phyloP scores from a whole-genome alignment of 345 rosid species.

The Linum tenue region DNA sequence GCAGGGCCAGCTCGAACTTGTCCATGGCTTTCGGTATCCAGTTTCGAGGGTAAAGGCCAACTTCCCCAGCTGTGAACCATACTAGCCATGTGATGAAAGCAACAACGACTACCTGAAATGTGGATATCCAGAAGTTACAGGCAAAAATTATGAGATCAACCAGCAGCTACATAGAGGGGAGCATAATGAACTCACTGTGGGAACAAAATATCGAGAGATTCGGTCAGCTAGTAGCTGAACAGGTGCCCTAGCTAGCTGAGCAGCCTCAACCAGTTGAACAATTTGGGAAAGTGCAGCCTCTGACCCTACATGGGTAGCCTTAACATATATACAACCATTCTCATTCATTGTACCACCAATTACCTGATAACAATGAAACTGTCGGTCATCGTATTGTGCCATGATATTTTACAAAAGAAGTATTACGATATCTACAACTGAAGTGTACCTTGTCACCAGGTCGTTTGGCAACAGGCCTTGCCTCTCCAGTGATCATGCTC shows the following conservation, averaged over 20 bases:
- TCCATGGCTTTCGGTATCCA: conserved; percentile 61
- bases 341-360: conserved; percentile 66
- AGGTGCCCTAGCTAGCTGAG: conserved; percentile 70
- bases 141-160: neutral
- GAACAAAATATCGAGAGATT: conserved; percentile 60
- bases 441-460: conserved; percentile 50
- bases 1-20: conserved; percentile 58
- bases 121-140: neutral
- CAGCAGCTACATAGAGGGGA: neutral
- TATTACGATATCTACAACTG: conserved; percentile 6
- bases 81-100: conserved; percentile 56
- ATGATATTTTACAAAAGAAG: neutral
- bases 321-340: conserved; percentile 52
- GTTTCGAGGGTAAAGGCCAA: conserved; percentile 39
- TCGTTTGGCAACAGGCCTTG: conserved; percentile 47
- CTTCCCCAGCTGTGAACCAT: conserved; percentile 52
- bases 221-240: conserved; percentile 66
- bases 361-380: conserved; percentile 30
- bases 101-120: conserved; percentile 40
- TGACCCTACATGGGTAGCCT: conserved; percentile 62
- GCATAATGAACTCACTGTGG: conserved; percentile 32
- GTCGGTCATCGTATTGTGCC: too few species aligned
- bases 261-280: conserved; percentile 67
- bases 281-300: conserved; percentile 75
- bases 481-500: conserved; percentile 77